phyloP scores from a whole-genome alignment of 371 early-diverging fungal species.

The Dichotomocladium elegans region DNA sequence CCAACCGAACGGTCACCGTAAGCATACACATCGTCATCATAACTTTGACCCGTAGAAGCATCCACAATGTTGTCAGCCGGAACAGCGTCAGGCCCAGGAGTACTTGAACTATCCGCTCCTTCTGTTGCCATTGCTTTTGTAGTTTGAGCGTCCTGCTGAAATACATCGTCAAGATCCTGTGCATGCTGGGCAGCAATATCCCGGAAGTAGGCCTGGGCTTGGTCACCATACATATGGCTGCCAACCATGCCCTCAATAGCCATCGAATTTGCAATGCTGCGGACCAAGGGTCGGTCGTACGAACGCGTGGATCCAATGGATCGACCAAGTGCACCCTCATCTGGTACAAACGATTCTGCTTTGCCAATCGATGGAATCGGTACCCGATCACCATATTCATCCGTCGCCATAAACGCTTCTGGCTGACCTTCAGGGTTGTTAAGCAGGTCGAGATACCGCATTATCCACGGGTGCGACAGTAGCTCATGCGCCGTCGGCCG shows the following conservation, averaged over 20 bases:
- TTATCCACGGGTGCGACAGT: conserved; percentile 74
- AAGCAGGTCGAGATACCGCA: conserved; percentile 30
- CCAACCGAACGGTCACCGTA: too few relatives aligned
- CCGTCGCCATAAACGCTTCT: neutral
- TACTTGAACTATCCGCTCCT: too few relatives aligned
- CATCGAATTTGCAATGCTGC: conserved; percentile 36
- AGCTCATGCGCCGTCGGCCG: conserved; percentile 79
- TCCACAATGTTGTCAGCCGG: too few relatives aligned
- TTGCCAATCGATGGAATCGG: neutral
- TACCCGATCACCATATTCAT: neutral
- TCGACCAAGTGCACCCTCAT: neutral
- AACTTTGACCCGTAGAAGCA: too few relatives aligned
- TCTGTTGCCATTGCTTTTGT: too few relatives aligned
- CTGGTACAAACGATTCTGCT: neutral
- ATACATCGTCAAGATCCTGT: conserved; percentile 3
- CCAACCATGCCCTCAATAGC: conserved; percentile 33
- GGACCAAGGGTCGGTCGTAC: conserved; percentile 24
- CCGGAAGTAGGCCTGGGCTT: conserved; percentile 38
- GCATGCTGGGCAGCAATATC: conserved; percentile 36
- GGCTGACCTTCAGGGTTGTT: conserved; percentile 15
- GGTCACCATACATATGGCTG: conserved; percentile 27
- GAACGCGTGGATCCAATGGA: conserved; percentile 25
- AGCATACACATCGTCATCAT: too few relatives aligned
- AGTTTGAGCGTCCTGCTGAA: too few relatives aligned
- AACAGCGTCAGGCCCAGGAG: too few relatives aligned